Conservation (phyloP, 78 protist genomes). For the Tieghemostelium lacteum region DNA sequence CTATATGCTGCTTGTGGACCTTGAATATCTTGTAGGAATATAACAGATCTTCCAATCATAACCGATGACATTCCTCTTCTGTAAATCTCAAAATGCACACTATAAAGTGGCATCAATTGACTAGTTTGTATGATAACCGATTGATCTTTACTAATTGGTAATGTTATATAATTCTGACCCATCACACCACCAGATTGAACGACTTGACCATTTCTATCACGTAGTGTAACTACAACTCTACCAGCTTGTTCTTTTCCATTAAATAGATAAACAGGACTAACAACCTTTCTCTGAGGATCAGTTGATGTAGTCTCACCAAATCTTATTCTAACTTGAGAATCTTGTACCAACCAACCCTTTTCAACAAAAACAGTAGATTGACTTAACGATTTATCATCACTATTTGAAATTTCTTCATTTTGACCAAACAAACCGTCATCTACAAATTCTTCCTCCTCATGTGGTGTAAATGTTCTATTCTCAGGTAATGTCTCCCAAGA, state of each 20-base stretch:
- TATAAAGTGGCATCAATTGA: background rate
- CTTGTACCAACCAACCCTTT: slow-evolving; percentile 71
- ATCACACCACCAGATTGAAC: background rate
- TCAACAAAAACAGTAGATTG: slow-evolving; percentile 24
- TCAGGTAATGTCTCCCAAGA: slow-evolving; percentile 74
- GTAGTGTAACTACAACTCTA: slow-evolving; percentile 22
- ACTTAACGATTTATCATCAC: background rate
- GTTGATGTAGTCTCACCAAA: slow-evolving; percentile 50
- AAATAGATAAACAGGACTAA: slow-evolving; percentile 40
- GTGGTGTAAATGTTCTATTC: slow-evolving; percentile 64
- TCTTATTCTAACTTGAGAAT: slow-evolving; percentile 43
- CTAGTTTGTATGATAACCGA: slow-evolving; percentile 45
- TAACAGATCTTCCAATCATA: slow-evolving; percentile 43
- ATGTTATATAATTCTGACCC: slow-evolving; percentile 1
- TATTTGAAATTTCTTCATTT: background rate
- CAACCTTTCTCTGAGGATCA: slow-evolving; percentile 50
- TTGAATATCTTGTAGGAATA: slow-evolving; percentile 13
- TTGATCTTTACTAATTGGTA: slow-evolving; percentile 46
- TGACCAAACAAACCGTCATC: slow-evolving; percentile 70
- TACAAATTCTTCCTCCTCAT: slow-evolving; percentile 62
- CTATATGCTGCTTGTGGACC: background rate
- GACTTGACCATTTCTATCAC: background rate
- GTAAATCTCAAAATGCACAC: slow-evolving; percentile 60
- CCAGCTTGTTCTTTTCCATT: slow-evolving; percentile 52
- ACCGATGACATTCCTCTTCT: slow-evolving; percentile 60